phyloP scores from a whole-genome alignment of 2,329 filamentous ascomycete species.

The Calycina herbarum region DNA sequence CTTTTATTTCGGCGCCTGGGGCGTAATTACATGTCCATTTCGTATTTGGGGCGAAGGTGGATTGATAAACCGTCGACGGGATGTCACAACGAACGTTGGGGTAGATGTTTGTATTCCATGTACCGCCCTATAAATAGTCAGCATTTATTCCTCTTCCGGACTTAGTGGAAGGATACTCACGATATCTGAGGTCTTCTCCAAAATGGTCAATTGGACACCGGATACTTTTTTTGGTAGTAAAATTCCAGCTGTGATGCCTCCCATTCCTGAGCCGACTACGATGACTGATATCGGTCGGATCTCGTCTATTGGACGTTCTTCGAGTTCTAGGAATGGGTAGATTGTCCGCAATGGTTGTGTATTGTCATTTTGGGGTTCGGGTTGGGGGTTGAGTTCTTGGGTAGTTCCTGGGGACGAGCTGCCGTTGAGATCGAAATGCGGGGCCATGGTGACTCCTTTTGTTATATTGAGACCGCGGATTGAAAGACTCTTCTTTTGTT shows the following conservation, averaged over 20 bases:
- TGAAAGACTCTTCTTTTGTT: too few relatives aligned
- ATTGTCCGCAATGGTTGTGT: neutral
- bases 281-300: slow-evolving; percentile 15
- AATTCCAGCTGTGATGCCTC: slow-evolving; percentile 64
- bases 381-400: neutral
- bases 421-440: neutral
- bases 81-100: slow-evolving; percentile 24
- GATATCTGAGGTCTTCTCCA: slow-evolving; percentile 49
- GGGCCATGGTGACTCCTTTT: neutral
- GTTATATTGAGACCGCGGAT: too few relatives aligned
- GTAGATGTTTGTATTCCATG: slow-evolving; percentile 51
- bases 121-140: slow-evolving; percentile 37
- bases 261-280: slow-evolving; percentile 63
- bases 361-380: neutral
- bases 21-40: slow-evolving; percentile 71
- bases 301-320: slow-evolving; percentile 39
- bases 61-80: slow-evolving; percentile 59
- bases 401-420: neutral
- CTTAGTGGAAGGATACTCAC: neutral
- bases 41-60: slow-evolving; percentile 65
- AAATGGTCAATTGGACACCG: slow-evolving; percentile 45
- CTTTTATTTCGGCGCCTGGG: slow-evolving; percentile 63
- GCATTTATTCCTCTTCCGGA: neutral
- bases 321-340: slow-evolving; percentile 29
- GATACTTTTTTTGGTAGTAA: slow-evolving; percentile 70